Evolutionary conservation across 1,284 basidiomycete genomes (phyloP).

Genomic region (Xerocomus nothofagi): DNA sequence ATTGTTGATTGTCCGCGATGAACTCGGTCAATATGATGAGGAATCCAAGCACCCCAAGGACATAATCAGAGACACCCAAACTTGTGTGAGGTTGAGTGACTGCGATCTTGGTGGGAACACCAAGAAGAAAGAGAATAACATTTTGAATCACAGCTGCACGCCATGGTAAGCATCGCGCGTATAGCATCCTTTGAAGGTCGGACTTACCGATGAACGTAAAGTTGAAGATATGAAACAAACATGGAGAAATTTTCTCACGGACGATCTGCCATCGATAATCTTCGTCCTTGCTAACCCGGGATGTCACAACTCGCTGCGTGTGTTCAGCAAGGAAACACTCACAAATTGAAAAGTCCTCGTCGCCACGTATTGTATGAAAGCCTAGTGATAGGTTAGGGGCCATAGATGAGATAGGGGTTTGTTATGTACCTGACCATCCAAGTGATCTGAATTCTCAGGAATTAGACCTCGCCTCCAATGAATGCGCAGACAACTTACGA

Average conservation of each 20-base stretch:
- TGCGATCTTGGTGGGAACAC: slow-evolving; percentile 57
- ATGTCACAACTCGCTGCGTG: background rate
- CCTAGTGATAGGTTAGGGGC: slow-evolving; percentile 37
- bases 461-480: slow-evolving; percentile 9
- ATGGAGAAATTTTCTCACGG: slow-evolving; percentile 62
- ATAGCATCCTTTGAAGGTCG: background rate
- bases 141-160: slow-evolving; percentile 69
- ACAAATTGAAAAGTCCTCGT: slow-evolving; percentile 80
- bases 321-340: slow-evolving; percentile 24
- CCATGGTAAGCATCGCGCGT: slow-evolving; percentile 1
- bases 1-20: slow-evolving; percentile 90
- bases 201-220: slow-evolving; percentile 73
- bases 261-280: slow-evolving; percentile 92
- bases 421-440: slow-evolving; percentile 66
- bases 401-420: background rate
- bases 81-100: slow-evolving; percentile 55
- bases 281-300: slow-evolving; percentile 59
- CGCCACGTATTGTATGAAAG: slow-evolving; percentile 84
- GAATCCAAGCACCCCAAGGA: slow-evolving; percentile 62
- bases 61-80: slow-evolving; percentile 63
- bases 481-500: slow-evolving; percentile 41
- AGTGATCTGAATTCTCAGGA: slow-evolving; percentile 35
- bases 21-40: slow-evolving; percentile 70
- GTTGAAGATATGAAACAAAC: slow-evolving; percentile 80
- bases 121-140: slow-evolving; percentile 75